Conservation (phyloP, 1,284 basidiomycete species). For the Cystobasidium sp. region DNA sequence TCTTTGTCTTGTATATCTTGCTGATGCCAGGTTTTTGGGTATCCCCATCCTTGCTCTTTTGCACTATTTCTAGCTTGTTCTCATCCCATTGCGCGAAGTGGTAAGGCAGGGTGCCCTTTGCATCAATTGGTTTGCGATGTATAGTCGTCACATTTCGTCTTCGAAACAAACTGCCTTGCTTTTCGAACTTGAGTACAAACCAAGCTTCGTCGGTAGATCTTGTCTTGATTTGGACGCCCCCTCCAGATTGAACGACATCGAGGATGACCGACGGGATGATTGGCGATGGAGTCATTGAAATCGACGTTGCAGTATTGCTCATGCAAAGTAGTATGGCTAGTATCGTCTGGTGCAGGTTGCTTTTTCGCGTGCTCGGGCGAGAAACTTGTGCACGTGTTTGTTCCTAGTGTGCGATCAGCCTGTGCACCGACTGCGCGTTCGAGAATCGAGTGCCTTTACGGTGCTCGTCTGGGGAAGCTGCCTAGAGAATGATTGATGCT, state of each 20-base stretch:
- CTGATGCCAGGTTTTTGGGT: not conserved
- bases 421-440: too few relatives aligned
- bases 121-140: constrained; percentile 13
- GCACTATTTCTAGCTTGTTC: constrained; percentile 1
- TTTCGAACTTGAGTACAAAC: constrained; percentile 24
- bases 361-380: too few relatives aligned
- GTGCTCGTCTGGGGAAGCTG: too few relatives aligned
- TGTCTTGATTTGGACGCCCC: constrained; percentile 4
- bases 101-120: constrained; percentile 12
- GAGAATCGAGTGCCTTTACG: too few relatives aligned
- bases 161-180: not conserved
- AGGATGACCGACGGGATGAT: not conserved
- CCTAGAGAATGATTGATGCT: too few relatives aligned
- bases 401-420: too few relatives aligned
- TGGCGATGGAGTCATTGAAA: not conserved
- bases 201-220: not conserved
- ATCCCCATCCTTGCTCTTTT: not conserved
- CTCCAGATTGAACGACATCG: constrained; percentile 14
- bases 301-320: too few relatives aligned
- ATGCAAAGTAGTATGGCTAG: too few relatives aligned
- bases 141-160: constrained; percentile 12
- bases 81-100: constrained; percentile 23
- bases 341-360: too few relatives aligned
- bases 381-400: too few relatives aligned
- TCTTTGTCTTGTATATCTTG: constrained; percentile 14